phyloP scores from a whole-genome alignment of 495 filamentous ascomycete genomes.

The Pseudoneurospora amorphoporcata region DNA sequence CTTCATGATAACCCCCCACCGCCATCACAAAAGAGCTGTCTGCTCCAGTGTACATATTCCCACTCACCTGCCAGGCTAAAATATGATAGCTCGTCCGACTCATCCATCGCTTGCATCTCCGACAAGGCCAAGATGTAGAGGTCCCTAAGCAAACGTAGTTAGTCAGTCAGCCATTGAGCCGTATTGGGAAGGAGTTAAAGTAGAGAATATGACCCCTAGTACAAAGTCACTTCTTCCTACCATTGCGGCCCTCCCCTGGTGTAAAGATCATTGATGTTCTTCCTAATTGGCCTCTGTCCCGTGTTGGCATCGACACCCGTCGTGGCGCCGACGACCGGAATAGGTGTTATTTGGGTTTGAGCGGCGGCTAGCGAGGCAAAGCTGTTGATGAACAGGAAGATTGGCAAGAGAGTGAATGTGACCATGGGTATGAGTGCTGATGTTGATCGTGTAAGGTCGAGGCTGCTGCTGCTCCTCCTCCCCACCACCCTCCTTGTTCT shows the following conservation, averaged over 20 bases:
- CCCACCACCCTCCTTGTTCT: not conserved
- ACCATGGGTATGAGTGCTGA: not conserved
- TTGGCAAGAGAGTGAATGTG: not conserved
- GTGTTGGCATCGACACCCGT: conserved; percentile 27
- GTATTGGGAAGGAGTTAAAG: not conserved
- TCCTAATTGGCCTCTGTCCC: conserved; percentile 23
- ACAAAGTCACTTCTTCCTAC: conserved; percentile 14
- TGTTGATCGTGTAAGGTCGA: not conserved
- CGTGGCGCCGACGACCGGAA: conserved; percentile 26
- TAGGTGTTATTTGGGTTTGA: conserved; percentile 4
- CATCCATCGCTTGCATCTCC: conserved; percentile 27
- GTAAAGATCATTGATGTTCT: conserved; percentile 29
- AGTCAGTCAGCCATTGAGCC: not conserved
- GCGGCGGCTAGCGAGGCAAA: not conserved
- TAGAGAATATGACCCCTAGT: not conserved
- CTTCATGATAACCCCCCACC: not conserved
- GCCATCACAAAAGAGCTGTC: not conserved
- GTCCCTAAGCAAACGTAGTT: conserved; percentile 20
- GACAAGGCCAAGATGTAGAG: conserved; percentile 36
- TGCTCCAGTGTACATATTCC: not conserved
- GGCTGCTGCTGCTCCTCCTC: not conserved
- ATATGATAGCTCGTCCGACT: conserved; percentile 35
- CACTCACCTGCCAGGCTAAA: conserved; percentile 38
- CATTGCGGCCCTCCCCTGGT: conserved; percentile 29
- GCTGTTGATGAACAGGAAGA: not conserved